A percentile compares a stretch with the other conserved stretches of the same genome.
phyloP scores from a whole-genome alignment of 2,329 filamentous ascomycete species.

The Diplodia corticola region DNA sequence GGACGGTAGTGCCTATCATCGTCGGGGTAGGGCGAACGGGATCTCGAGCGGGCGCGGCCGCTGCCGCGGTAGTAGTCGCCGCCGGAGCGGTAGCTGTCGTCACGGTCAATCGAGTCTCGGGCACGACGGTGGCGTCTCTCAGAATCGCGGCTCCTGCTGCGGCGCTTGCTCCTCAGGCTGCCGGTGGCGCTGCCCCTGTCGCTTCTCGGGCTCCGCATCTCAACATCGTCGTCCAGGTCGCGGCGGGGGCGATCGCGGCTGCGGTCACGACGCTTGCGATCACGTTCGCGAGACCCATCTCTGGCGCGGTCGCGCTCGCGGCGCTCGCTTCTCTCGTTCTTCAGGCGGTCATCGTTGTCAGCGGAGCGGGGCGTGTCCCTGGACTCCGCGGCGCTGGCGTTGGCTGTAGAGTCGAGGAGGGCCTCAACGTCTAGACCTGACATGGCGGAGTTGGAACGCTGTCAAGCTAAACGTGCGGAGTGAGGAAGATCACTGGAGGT shows the following conservation, averaged over 20 bases:
- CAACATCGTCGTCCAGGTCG: slow-evolving; percentile 40
- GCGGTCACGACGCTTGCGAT: slow-evolving; percentile 32
- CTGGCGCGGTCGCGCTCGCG: slow-evolving; percentile 36
- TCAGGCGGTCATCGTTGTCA: slow-evolving; percentile 49
- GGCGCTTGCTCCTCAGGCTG: slow-evolving; percentile 35
- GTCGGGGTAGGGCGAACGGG: slow-evolving; percentile 37
- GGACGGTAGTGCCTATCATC: slow-evolving; percentile 41
- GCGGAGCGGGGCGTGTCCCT: slow-evolving; percentile 47
- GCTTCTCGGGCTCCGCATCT: slow-evolving; percentile 32
- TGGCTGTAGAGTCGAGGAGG: slow-evolving; percentile 81
- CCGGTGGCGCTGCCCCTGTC: slow-evolving; percentile 40
- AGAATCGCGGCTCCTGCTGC: slow-evolving; percentile 31
- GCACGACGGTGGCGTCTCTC: slow-evolving; percentile 27
- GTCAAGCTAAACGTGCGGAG: slow-evolving; percentile 21
- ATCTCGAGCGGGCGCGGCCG: slow-evolving; percentile 36
- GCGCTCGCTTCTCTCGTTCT: slow-evolving; percentile 36
- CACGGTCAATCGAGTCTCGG: slow-evolving; percentile 28
- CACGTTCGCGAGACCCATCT: slow-evolving; percentile 30
- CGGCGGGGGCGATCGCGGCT: slow-evolving; percentile 28
- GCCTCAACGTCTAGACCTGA: slow-evolving; percentile 81
- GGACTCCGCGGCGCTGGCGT: slow-evolving; percentile 45
- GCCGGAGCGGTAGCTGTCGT: slow-evolving; percentile 26
- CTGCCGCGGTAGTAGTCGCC: slow-evolving; percentile 44
- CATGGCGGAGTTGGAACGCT: slow-evolving; percentile 50
- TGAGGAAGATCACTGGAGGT: slow-evolving; percentile 23